Conservation (phyloP, 306 rosid genomes). For the Castanea mollissima region DNA sequence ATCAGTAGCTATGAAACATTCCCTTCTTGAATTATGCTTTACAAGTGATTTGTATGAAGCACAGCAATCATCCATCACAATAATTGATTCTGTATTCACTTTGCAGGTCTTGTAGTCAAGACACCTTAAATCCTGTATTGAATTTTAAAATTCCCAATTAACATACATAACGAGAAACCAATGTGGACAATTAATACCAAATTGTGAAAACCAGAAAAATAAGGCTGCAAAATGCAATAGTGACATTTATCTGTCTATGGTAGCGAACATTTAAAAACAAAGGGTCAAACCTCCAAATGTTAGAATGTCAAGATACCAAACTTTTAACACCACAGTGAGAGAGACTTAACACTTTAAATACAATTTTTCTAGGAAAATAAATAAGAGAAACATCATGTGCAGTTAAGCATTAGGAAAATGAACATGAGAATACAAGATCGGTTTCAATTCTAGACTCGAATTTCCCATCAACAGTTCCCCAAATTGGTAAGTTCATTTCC, state of each 20-base stretch:
- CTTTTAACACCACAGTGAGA: background rate
- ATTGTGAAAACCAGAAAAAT: background rate
- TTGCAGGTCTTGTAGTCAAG: slow-evolving; percentile 22
- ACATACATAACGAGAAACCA: background rate
- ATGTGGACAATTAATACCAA: background rate
- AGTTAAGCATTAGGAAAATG: too few relatives aligned
- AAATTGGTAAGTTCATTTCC: background rate
- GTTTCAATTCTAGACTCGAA: too few relatives aligned
- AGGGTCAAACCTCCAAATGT: background rate
- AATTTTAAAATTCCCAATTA: slow-evolving; percentile 4
- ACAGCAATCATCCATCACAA: slow-evolving; percentile 14
- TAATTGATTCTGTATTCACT: slow-evolving; percentile 8
- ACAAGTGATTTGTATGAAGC: slow-evolving; percentile 17
- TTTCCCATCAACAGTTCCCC: background rate
- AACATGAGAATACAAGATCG: too few relatives aligned
- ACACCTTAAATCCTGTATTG: slow-evolving; percentile 36
- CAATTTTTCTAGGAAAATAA: background rate
- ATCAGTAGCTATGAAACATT: slow-evolving; percentile 21
- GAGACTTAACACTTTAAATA: background rate
- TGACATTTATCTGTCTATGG: too few relatives aligned
- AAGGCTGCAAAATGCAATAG: background rate
- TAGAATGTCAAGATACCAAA: background rate
- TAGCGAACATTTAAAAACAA: background rate
- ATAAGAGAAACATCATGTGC: too few relatives aligned
- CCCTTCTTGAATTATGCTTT: slow-evolving; percentile 18